Conservation (phyloP, 345 rosid species). For the Ceriops zippeliana region DNA sequence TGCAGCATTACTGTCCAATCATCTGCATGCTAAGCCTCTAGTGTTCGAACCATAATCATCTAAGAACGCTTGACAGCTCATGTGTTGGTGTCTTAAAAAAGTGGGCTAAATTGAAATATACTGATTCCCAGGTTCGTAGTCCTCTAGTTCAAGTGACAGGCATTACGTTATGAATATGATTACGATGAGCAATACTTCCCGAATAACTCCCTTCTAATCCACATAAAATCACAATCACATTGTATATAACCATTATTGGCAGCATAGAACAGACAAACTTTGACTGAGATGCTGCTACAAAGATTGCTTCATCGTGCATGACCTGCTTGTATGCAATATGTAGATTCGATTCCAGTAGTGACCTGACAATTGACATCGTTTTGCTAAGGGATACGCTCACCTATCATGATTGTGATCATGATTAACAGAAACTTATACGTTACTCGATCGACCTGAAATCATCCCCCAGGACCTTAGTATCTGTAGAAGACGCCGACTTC, state of each 20-base stretch:
- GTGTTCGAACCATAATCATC: neutral
- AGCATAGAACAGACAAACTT: too few species aligned
- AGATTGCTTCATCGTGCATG: too few species aligned
- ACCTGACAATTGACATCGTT: too few species aligned
- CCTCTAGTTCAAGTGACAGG: neutral
- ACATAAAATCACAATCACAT: too few species aligned
- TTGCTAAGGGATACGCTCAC: neutral
- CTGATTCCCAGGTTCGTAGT: neutral
- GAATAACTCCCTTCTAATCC: neutral
- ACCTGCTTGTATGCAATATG: too few species aligned
- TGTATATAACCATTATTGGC: too few species aligned
- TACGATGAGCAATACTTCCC: neutral
- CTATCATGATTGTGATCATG: constrained; percentile 4
- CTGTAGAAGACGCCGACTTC: neutral
- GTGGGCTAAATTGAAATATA: neutral
- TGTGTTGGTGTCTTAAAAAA: neutral
- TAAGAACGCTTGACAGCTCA: neutral
- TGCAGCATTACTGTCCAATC: constrained; percentile 5
- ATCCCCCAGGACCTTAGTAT: neutral
- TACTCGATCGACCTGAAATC: constrained; percentile 4
- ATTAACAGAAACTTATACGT: constrained; percentile 4
- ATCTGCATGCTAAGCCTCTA: neutral
- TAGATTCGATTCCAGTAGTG: too few species aligned
- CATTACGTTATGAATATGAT: neutral
- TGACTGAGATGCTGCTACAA: too few species aligned